Conservation (phyloP, 352 stramenopile genomes). For the Phytophthora europaea region DNA sequence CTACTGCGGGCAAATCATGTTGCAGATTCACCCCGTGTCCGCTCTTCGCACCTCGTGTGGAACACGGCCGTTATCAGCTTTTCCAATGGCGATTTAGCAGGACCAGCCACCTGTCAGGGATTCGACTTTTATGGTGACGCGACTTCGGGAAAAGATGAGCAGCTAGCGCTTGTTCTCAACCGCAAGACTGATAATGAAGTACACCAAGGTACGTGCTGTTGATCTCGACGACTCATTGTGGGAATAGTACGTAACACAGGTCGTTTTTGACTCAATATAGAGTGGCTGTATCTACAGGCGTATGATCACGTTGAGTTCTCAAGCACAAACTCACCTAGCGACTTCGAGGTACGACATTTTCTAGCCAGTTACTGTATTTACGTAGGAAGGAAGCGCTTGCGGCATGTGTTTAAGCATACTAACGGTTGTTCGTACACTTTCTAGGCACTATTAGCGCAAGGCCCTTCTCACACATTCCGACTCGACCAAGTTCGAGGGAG, state of each 20-base stretch:
- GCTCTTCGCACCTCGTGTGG: slow-evolving; percentile 20
- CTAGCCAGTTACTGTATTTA: background rate
- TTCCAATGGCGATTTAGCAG: slow-evolving; percentile 13
- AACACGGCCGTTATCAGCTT: slow-evolving; percentile 32
- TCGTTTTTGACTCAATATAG: background rate
- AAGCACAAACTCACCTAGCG: background rate
- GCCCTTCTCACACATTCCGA: slow-evolving; percentile 27
- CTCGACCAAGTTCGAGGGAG: slow-evolving; percentile 32
- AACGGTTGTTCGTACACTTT: slow-evolving; percentile 3
- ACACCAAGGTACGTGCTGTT: slow-evolving; percentile 37
- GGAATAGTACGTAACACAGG: background rate
- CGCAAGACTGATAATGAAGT: slow-evolving; percentile 15
- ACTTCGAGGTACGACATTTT: slow-evolving; percentile 29
- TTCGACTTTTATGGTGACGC: slow-evolving; percentile 55
- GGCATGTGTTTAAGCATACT: slow-evolving; percentile 5
- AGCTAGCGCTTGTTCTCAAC: slow-evolving; percentile 43
- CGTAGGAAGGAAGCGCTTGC: background rate
- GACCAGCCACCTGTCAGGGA: slow-evolving; percentile 12
- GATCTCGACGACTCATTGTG: background rate
- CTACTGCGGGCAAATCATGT: slow-evolving; percentile 36
- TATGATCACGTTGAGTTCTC: slow-evolving; percentile 51
- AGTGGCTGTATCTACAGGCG: slow-evolving; percentile 38
- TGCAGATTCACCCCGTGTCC: background rate
- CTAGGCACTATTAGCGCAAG: slow-evolving; percentile 16
- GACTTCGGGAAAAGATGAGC: slow-evolving; percentile 38